Conservation (phyloP, 768 basidiomycete genomes). For the Boletus reticuloceps region DNA sequence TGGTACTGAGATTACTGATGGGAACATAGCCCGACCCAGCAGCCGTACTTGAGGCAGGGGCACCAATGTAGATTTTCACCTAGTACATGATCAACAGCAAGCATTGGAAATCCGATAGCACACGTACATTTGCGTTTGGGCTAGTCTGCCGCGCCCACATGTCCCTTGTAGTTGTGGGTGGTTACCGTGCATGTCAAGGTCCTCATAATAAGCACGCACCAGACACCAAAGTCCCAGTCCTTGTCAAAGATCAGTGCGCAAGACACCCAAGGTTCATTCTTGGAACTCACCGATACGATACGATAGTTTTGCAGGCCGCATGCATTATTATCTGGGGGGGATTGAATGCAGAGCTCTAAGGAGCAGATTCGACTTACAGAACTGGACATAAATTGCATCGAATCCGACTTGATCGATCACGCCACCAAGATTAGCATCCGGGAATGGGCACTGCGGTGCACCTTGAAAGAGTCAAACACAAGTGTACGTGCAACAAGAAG, state of each 20-base stretch:
- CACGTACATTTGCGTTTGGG: slow-evolving; percentile 39
- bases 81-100: slow-evolving; percentile 5
- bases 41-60: slow-evolving; percentile 40
- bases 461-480: slow-evolving; percentile 8
- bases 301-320: slow-evolving; percentile 50
- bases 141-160: slow-evolving; percentile 42
- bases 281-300: slow-evolving; percentile 49
- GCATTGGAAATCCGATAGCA: not conserved
- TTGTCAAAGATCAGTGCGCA: slow-evolving; percentile 18
- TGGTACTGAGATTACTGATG: slow-evolving; percentile 31
- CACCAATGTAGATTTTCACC: slow-evolving; percentile 45
- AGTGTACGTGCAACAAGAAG: not conserved
- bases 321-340: slow-evolving; percentile 39
- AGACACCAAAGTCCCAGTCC: slow-evolving; percentile 46
- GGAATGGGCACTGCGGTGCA: slow-evolving; percentile 57
- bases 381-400: slow-evolving; percentile 75
- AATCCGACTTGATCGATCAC: slow-evolving; percentile 62
- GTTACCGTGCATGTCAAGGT: slow-evolving; percentile 2
- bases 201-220: slow-evolving; percentile 14
- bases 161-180: slow-evolving; percentile 33
- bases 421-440: slow-evolving; percentile 57
- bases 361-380: slow-evolving; percentile 34
- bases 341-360: not conserved
- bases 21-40: slow-evolving; percentile 41
- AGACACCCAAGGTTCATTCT: no score